Percentiles rank a stretch among this genome's conserved stretches.
Conservation (phyloP, 2,329 filamentous ascomycete species). For the Periconia sp. region DNA sequence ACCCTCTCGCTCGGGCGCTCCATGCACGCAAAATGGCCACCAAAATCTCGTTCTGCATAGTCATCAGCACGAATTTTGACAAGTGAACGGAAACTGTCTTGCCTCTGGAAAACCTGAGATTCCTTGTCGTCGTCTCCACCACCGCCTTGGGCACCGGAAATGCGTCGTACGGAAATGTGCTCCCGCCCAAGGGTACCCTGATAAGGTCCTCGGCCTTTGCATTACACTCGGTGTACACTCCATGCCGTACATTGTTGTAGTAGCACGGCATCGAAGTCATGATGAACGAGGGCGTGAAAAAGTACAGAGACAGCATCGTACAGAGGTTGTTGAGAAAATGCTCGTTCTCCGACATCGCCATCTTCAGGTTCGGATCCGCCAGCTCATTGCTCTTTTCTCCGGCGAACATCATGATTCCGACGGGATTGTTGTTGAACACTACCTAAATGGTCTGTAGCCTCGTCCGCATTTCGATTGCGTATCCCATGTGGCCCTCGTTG, state of each 20-base stretch:
- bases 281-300: constrained; percentile 45
- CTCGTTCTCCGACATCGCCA: constrained; percentile 36
- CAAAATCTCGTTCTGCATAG: constrained; percentile 21
- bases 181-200: constrained; percentile 46
- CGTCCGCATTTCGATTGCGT: constrained; percentile 51
- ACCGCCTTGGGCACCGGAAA: constrained; percentile 41
- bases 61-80: constrained; percentile 6
- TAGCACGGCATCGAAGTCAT: constrained; percentile 47
- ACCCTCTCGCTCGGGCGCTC: constrained; percentile 33
- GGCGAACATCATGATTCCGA: constrained; percentile 53
- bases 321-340: constrained; percentile 37
- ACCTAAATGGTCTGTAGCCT: constrained; percentile 53
- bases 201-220: constrained; percentile 45
- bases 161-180: constrained; percentile 46
- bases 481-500: constrained; percentile 48
- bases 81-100: constrained; percentile 2
- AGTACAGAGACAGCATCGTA: constrained; percentile 40
- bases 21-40: constrained; percentile 35
- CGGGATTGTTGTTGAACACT: constrained; percentile 50
- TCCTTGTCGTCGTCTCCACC: constrained; percentile 45
- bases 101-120: constrained; percentile 45
- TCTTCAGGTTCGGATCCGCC: constrained; percentile 34
- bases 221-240: constrained; percentile 46
- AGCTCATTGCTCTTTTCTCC: constrained; percentile 53
- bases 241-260: constrained; percentile 48